Conservation (phyloP, 257 asterid species). For the Ballota nigra region DNA sequence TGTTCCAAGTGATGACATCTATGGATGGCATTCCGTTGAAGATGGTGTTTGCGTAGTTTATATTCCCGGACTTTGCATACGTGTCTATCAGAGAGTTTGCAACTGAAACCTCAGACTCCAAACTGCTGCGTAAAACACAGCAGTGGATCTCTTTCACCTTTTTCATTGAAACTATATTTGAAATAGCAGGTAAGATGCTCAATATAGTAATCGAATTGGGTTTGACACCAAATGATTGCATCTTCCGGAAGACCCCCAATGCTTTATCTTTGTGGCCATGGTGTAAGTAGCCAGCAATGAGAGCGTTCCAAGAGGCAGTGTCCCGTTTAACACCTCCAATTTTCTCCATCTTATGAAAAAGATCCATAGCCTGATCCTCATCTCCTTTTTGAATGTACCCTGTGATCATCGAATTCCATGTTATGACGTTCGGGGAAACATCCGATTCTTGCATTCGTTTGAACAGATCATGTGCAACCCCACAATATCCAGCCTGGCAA, state of each 20-base stretch:
- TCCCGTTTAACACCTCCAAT: conserved; percentile 56
- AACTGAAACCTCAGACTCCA: conserved; percentile 59
- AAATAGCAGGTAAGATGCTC: conserved; percentile 75
- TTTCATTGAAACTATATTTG: conserved; percentile 53
- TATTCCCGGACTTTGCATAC: conserved; percentile 63
- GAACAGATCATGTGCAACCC: conserved; percentile 72
- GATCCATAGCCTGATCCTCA: conserved; percentile 77
- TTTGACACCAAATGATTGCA: conserved; percentile 55
- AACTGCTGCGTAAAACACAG: conserved; percentile 44
- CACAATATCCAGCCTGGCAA: conserved; percentile 74
- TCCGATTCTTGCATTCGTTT: conserved; percentile 52
- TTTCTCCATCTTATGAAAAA: conserved; percentile 68
- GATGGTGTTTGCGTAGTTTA: conserved; percentile 49
- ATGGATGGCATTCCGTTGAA: conserved; percentile 49
- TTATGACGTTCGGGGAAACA: conserved; percentile 59
- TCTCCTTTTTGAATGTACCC: conserved; percentile 76
- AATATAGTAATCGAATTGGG: conserved; percentile 72
- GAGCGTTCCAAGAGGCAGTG: conserved; percentile 82
- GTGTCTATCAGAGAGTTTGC: conserved; percentile 64
- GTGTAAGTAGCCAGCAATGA: conserved; percentile 65
- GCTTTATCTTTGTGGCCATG: conserved; percentile 64
- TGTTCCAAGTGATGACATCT: conserved; percentile 80
- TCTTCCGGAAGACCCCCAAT: conserved; percentile 51
- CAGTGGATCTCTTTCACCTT: conserved; percentile 83
- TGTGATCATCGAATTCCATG: conserved; percentile 78